Evolutionary conservation across 1,284 basidiomycete genomes (phyloP), one percentile per base, ranked within the genome.

Genomic region (Rugosomyces carneus): DNA sequence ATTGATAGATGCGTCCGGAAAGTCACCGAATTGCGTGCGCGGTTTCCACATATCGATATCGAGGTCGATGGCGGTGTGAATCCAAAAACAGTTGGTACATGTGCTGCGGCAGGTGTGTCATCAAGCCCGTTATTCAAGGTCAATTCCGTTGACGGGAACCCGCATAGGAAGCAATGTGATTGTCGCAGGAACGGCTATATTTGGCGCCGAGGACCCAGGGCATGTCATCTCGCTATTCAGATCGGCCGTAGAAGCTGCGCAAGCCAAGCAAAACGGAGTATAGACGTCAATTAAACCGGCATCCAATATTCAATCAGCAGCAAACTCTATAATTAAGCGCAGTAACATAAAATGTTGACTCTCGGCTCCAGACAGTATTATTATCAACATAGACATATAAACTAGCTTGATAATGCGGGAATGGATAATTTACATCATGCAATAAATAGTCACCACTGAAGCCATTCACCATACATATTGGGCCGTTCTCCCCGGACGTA

Each of bases 31-130:
- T 81, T 99, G 43, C 84, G 96, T 15, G 74, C 77, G 15, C 82
- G 94, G 20, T 99, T 96, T 72, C 93, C 93, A 2, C 73, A 87
- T 47, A 89, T 89, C 63, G 89, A 99, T 61, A 96, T 99, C 53
- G 83, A 99, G 68, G 96, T 99, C 44, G 96, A 99, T 65, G 96
- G 96, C 31, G 96, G 96, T 31, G 90, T 99, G 13, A 89, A 92
- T 4, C 89, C 91, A 5, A 88, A 87, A 57, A 99, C 93, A 8
- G 82, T 97, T 50, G 87, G 81, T 58, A 74, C 78, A 45, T 99
- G 96, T 59, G 94, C 95, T 1, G 72, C 92, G 51, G 95, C 95
- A 37, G 93, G 93, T 86, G 56, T 66, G 40, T 45, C 37, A 24
- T 5, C 20, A 32, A 37, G 21, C 18, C 24, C 24, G 20, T 39